Base-by-base conservation (phyloP, 768 basidiomycete species). In the Boletus tomentosulus region DNA sequence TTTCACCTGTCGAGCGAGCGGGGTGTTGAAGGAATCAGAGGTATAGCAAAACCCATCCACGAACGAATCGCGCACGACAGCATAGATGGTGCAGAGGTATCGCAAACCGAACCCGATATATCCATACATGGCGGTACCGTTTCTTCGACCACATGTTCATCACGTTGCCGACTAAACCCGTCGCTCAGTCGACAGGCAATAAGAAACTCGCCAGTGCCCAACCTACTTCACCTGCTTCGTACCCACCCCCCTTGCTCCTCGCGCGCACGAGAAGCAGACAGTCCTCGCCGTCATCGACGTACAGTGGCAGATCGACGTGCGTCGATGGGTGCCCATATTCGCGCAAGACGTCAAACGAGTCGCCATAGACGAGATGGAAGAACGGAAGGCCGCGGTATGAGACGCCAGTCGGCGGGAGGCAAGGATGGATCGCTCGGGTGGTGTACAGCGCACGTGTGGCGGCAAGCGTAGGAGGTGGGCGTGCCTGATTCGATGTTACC, bases 141-240 rank as follows among this genome's bases (percentile, higher is more conserved):
- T 12, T 45, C 38, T 39, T 43, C 33, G 41, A 53, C 47, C 46
- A 27, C 47, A 31, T 45, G 48, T 25, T 41, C 46, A 51, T 56
- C 53, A 44, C 46, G 37, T 50, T 27, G 41, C 30, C 41, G 54
- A 46, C 34, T 42, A 31, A 54, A 34, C 15, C 41, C 37, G 50
- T 48, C 50, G 31, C 51, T 65, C 59, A 68, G 57, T 76, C 78
- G 54, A 84, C 62, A 9, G 87, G 87, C 27, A 85, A 76, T 66
- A 92, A 68, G 70, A 90, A 92, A 66, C 89, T 91, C 34, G 89
- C 89, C 57, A 92, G 67, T 3, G 85, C 85, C 90, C 90, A 92
- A 0, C 89, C 89, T 16, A 91, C 77, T 10, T 78, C 74, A 11
- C 80, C 79, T 4, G 57, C 44, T 3, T 67, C 62, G 37, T 60